phyloP scores from a whole-genome alignment of 2,329 filamentous ascomycete genomes.

The Pseudogymnoascus sp. region DNA sequence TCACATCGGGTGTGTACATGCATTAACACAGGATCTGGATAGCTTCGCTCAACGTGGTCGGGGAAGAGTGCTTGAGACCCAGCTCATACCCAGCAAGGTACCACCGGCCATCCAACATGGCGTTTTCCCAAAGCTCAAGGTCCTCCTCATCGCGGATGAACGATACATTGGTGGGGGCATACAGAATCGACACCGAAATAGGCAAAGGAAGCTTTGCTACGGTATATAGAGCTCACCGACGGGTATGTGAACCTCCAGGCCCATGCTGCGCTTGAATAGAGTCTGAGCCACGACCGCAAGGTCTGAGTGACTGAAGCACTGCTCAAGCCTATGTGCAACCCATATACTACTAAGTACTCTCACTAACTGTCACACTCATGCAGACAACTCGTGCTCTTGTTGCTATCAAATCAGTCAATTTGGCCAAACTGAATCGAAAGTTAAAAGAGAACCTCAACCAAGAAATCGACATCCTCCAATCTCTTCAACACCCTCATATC shows the following conservation, averaged over 20 bases:
- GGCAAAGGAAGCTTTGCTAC: conserved; percentile 97
- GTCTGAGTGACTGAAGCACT: conserved; percentile 5
- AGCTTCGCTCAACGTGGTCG: not conserved
- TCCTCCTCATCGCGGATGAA: conserved; percentile 31
- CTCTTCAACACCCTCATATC: conserved; percentile 90
- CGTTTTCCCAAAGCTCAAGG: conserved; percentile 33
- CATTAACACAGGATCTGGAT: not conserved
- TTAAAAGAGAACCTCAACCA: conserved; percentile 91
- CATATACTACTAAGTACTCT: not conserved
- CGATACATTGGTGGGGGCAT: conserved; percentile 53
- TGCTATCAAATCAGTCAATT: conserved; percentile 93
- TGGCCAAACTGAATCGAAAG: conserved; percentile 86
- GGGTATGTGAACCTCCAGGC: conserved; percentile 47
- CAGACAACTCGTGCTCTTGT: conserved; percentile 75
- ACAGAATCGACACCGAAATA: conserved; percentile 78
- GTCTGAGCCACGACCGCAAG: not conserved
- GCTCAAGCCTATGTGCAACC: not conserved
- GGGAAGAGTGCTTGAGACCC: not conserved
- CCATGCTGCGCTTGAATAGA: not conserved
- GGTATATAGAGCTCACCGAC: conserved; percentile 80
- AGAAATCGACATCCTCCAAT: conserved; percentile 93
- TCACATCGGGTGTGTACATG: conserved; percentile 3
- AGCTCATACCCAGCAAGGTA: not conserved
- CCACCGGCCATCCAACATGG: conserved; percentile 24
- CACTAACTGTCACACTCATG: conserved; percentile 9